phyloP scores from a whole-genome alignment of 768 basidiomycete genomes.

The Tylopilus cervinicoccineus region DNA sequence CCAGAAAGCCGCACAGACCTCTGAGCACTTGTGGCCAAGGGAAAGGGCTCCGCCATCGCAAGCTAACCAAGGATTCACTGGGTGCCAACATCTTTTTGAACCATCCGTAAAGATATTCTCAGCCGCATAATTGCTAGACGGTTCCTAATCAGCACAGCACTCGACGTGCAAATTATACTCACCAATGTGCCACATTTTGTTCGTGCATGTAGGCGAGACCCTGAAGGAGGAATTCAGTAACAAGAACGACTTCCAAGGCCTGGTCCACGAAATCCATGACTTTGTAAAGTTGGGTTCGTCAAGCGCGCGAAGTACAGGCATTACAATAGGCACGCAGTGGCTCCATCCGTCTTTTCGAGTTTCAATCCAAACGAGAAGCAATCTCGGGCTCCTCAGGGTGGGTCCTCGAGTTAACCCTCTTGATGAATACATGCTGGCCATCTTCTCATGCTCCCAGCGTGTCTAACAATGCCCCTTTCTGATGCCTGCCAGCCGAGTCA shows the following conservation, averaged over 20 bases:
- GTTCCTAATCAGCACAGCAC: fast-evolving
- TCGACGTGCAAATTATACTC: background rate
- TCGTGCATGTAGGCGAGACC: conserved; percentile 35
- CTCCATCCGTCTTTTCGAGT: conserved; percentile 9
- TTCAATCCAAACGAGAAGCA: background rate
- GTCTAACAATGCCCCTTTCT: no score
- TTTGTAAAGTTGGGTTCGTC: conserved; percentile 23
- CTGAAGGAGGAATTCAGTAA: conserved; percentile 9
- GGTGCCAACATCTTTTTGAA: conserved; percentile 24
- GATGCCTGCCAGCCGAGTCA: no score
- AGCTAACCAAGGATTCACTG: conserved; percentile 2
- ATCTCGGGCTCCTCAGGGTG: conserved; percentile 6
- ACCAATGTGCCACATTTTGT: conserved; percentile 35
- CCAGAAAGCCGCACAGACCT: no score
- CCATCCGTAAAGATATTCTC: conserved; percentile 34
- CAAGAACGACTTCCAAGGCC: conserved; percentile 18
- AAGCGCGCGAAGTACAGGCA: conserved; percentile 26
- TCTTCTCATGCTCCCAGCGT: conserved; percentile 1
- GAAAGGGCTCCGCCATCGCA: conserved; percentile 14
- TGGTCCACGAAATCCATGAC: conserved; percentile 27
- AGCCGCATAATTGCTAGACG: conserved; percentile 22
- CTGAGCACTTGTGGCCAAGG: conserved; percentile 23
- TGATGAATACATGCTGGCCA: conserved; percentile 13
- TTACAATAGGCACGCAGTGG: conserved; percentile 26
- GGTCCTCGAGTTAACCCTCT: background rate